phyloP scores from a whole-genome alignment of 352 stramenopile genomes.

The Blastocystis sp. region DNA sequence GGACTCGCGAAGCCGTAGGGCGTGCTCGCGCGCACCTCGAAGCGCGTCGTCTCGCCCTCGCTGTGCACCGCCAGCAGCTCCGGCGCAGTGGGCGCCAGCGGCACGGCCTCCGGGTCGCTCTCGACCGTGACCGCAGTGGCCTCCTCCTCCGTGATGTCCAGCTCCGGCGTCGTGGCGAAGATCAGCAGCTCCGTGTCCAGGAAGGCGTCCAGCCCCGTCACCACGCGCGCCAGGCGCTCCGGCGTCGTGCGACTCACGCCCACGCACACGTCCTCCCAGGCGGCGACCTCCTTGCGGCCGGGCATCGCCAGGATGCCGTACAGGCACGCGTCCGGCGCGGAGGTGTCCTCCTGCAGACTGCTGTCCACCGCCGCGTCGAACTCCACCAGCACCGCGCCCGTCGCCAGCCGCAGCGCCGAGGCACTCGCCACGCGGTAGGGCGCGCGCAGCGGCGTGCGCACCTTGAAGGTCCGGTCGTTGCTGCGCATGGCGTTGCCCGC shows the following conservation, averaged over 20 bases:
- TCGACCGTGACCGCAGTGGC: not conserved
- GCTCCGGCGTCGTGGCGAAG: not conserved
- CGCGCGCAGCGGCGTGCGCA: not conserved
- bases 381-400: not conserved
- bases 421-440: not conserved
- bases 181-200: not conserved
- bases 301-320: not conserved
- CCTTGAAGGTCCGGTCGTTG: not conserved
- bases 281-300: not conserved
- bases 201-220: not conserved
- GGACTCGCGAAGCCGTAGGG: not conserved
- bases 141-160: not conserved
- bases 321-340: not conserved
- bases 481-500: conserved; percentile 11
- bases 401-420: not conserved
- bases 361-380: conserved; percentile 39
- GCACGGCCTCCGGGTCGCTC: not conserved
- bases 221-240: not conserved
- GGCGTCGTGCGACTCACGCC: not conserved
- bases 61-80: not conserved
- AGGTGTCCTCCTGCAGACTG: not conserved
- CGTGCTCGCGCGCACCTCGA: not conserved
- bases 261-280: conserved; percentile 36
- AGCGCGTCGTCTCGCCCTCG: not conserved
- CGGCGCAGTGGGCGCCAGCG: not conserved